Base-by-base conservation (phyloP, 805 yeast species). In the Sungouiella thailandica region DNA sequence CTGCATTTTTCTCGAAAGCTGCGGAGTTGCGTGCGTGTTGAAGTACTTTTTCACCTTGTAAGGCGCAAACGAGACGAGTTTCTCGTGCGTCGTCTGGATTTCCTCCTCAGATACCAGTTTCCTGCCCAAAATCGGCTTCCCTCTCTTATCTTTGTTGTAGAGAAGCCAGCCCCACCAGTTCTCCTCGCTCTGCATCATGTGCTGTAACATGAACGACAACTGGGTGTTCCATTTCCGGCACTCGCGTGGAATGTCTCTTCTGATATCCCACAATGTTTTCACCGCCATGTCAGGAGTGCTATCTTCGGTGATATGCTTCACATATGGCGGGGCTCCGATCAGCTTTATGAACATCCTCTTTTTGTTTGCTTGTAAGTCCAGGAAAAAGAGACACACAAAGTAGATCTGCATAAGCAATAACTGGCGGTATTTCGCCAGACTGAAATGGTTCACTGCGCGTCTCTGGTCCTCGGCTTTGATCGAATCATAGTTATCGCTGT, bases 101-200 rank as follows among this genome's bases (percentile, higher is more conserved):
- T 60, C 62, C 5, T 45, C 50, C 2, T 39, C 37, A 0, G 46
- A 35, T 15, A 65, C 17, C 2, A 35, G 24, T 23, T 47, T 52
- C 15, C 53, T 47, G 5, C 41, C 43, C 36, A 62, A 52, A 12
- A 62, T 44, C 7, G 62, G 48, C 26, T 53, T 50, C 15, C 59
- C 58, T 4, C 56, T 53, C 7, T 38, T 44, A n/a, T 60, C 64
- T 32, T 65, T 64, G 7, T 63, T 62, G 39, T 60, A 55, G 4
- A 65, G 44, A 15, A 66, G 48, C 67, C 68, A 65, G 5, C 54
- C 55, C 65, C 65, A 60, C 72, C 70, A 64, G 16, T 44, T 35
- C 18, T 50, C 49, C 31, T 67, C 72, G 1, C 58, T 43, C 2
- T 41, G 29, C 1, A 48, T 39, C 20, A 63, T 25, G 12, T 52